phyloP scores from a whole-genome alignment of 1,284 basidiomycete species.

The Fistulina hepatica region DNA sequence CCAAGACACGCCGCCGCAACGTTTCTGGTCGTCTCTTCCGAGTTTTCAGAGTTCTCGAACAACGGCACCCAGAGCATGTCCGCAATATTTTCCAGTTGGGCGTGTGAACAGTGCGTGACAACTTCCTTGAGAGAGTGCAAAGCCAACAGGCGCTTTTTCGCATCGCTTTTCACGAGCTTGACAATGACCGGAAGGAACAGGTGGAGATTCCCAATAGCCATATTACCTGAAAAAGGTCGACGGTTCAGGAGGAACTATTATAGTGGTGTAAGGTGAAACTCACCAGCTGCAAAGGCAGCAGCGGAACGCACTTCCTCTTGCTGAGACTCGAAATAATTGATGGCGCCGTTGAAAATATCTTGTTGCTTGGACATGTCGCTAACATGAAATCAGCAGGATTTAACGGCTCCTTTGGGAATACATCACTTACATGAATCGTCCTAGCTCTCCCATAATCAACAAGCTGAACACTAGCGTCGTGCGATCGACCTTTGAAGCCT shows the following conservation, averaged over 20 bases:
- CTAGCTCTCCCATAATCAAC: slow-evolving; percentile 82
- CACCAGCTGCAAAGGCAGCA: slow-evolving; percentile 86
- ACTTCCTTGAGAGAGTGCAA: slow-evolving; percentile 94
- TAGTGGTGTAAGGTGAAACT: slow-evolving; percentile 15
- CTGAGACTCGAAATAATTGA: slow-evolving; percentile 64
- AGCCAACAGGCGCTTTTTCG: slow-evolving; percentile 73
- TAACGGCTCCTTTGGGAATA: neutral
- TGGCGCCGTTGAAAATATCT: slow-evolving; percentile 63
- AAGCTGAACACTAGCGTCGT: slow-evolving; percentile 71
- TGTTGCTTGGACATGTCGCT: slow-evolving; percentile 77
- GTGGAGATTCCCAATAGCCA: slow-evolving; percentile 84
- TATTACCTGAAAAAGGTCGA: slow-evolving; percentile 60
- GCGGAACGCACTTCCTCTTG: slow-evolving; percentile 80
- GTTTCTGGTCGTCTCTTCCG: slow-evolving; percentile 87
- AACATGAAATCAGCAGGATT: slow-evolving; percentile 10
- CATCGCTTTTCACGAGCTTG: slow-evolving; percentile 66
- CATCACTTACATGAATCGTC: slow-evolving; percentile 64
- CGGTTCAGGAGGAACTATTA: slow-evolving; percentile 1
- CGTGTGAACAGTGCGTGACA: slow-evolving; percentile 79
- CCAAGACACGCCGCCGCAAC: slow-evolving; percentile 95
- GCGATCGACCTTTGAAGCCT: slow-evolving; percentile 42
- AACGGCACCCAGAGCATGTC: slow-evolving; percentile 86
- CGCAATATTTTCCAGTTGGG: slow-evolving; percentile 75
- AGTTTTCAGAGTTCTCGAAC: slow-evolving; percentile 74
- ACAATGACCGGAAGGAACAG: slow-evolving; percentile 82